These are phyloP conservation scores for Dillenia turbinata DNA, from an alignment of 164 flowering plant genomes.

Conservation along the genomic window DNA sequence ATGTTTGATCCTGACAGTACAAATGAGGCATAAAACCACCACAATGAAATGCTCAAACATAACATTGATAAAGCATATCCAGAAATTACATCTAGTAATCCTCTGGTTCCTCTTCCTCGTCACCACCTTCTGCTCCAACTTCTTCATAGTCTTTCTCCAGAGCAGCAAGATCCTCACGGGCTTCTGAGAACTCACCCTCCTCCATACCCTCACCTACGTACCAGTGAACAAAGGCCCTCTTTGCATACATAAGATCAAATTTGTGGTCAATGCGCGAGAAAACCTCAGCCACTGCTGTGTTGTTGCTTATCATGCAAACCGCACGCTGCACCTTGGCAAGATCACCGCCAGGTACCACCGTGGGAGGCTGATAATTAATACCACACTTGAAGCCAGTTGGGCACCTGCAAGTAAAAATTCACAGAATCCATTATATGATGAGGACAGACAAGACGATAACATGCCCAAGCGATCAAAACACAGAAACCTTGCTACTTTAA, in stretches of 20 bases:
- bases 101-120: conserved; percentile 58
- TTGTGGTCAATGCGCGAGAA: conserved; percentile 66
- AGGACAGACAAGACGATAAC: too few relatives aligned
- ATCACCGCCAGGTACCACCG: conserved; percentile 80
- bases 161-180: conserved; percentile 82
- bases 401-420: conserved; percentile 39
- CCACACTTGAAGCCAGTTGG: conserved; percentile 90
- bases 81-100: conserved; percentile 29
- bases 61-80: too few relatives aligned
- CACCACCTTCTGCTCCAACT: conserved; percentile 68
- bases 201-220: conserved; percentile 91
- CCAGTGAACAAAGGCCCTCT: conserved; percentile 85
- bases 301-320: conserved; percentile 91
- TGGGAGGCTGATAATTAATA: conserved; percentile 74
- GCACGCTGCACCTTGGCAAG: conserved; percentile 81
- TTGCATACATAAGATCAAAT: conserved; percentile 79
- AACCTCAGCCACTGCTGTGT: conserved; percentile 82
- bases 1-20: too few relatives aligned
- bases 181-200: conserved; percentile 85
- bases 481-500: too few relatives aligned
- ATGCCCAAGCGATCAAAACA: too few relatives aligned
- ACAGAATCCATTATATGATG: too few relatives aligned
- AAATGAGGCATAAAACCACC: too few relatives aligned
- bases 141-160: conserved; percentile 84
- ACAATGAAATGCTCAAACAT: too few relatives aligned